Evolutionary conservation across 805 yeast genomes (phyloP), one percentile per base, ranked within the genome.

Genomic region (Kazachstania africana): DNA sequence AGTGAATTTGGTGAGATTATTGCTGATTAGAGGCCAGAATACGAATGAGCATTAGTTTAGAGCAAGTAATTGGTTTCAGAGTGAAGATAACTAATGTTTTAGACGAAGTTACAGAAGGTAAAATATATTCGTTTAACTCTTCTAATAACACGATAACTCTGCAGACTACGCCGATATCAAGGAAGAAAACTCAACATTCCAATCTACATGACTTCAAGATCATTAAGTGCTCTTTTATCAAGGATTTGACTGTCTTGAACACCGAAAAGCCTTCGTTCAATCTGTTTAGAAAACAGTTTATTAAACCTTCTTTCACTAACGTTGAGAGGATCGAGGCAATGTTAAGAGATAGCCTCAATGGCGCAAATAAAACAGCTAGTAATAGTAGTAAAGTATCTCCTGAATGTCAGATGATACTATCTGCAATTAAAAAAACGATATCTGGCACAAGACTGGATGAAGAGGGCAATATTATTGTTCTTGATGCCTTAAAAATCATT

Each of bases 51-150:
- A 30, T 47, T 14, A 50, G 37, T 37, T 40, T 51, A 24, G 53
- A 53, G 19, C 42, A 46, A 27, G 36, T 50, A 15, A 29, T 53
- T 5, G 60, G 60, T 18, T 49, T 49, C 27, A 66, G 74, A 44
- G 80, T 81, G 36, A 71, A 64, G 46, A 61, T 79, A 32, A 67
- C 70, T 9, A 80, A 81, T 31, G 57, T 68, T 5, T 57, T 73
- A 28, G 83, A 78, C 45, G 63, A 66, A 17, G 60, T 62, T 6
- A 61, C 73, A 32, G 61, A 63, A n/a, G 94, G 91, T 1, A 58
- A 65, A 20, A 65, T 81, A 24, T 76, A 73, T 49, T 66, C 84
- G 8, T 76, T 69, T 49, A 69, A 72, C 35, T 60, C 75, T 6
- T 34, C 64, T 62, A 33, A 57, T 40, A 43, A 40, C 20, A 50